Base-by-base conservation (phyloP, 1,139 yeast genomes). In the Kurtzmaniella quercitrusa region DNA sequence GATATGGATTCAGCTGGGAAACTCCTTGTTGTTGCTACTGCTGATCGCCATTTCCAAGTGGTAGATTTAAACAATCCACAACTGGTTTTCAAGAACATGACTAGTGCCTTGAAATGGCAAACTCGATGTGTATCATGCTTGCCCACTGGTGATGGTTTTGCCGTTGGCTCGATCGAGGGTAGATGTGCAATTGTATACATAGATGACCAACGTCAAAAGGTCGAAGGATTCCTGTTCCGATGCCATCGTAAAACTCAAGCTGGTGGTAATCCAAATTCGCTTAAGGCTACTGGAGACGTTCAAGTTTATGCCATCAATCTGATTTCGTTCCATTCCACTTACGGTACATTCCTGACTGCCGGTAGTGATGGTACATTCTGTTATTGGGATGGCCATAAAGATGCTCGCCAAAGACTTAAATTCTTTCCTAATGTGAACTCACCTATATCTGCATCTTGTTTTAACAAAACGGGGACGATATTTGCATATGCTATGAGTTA, bases 171-270 rank as follows among this genome's bases (percentile, higher is more conserved):
- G 2, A 81, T 93, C 41, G 99, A 93, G 66, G 98, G 98, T 20
- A 76, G 99, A 52, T 89, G 98, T 65, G 96, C 96, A n/a, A 84
- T 94, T 54, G 96, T 89, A 57, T 93, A 91, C 62, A 80, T 93
- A 43, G 95, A 88, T 53, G 96, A 88, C 35, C 74, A 74, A 40
- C 88, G 84, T 55, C 95, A 88, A 56, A 74, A 75, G 44, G 76
- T 79, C 54, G 63, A 65, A 39, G 94, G 93, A 2, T 94, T 93
- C 60, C 84, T 96, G 4, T 94, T 93, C 75, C 87, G 89, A 61
- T 94, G 99, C 63, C 98, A 93, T 60, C 81, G 99, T 50, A 82
- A 78, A 50, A 71, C 61, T 66, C 49, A 48, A 41, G 47, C 57
- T 32, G 37, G 37, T 9, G 26, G 37, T 5, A 34, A 34, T 19